Conservation (phyloP, 1,284 basidiomycete species). For the Sanghuangporus weigelae region DNA sequence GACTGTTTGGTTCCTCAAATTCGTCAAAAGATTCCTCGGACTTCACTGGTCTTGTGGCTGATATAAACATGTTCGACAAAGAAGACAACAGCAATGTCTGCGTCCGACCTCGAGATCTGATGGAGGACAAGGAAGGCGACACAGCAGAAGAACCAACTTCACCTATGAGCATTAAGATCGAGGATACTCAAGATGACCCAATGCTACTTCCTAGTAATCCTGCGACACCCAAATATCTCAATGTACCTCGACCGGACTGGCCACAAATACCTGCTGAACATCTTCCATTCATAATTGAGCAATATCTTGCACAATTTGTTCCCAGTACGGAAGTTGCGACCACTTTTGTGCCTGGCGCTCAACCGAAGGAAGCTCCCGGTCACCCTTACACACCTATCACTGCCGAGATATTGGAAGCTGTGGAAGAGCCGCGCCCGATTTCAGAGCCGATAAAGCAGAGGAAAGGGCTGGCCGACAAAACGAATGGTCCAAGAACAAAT, state of each 20-base stretch:
- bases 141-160: neutral
- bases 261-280: neutral
- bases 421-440: neutral
- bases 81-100: slow-evolving; percentile 26
- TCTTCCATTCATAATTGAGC: slow-evolving; percentile 22
- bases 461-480: slow-evolving; percentile 6
- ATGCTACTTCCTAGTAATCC: slow-evolving; percentile 9
- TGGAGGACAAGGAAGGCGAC: slow-evolving; percentile 16
- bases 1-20: neutral
- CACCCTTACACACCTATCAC: slow-evolving; percentile 5
- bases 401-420: slow-evolving; percentile 2
- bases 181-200: slow-evolving; percentile 1
- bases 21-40: neutral
- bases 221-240: neutral
- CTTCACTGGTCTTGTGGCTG: slow-evolving; percentile 30
- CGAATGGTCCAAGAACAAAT: neutral
- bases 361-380: slow-evolving; percentile 4
- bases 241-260: neutral
- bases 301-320: neutral
- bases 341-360: neutral
- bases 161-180: neutral
- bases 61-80: slow-evolving; percentile 38
- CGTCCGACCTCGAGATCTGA: slow-evolving; percentile 46
- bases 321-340: neutral
- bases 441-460: neutral